phyloP scores from a whole-genome alignment of 306 rosid species.

The Heteromeles arbutifolia region DNA sequence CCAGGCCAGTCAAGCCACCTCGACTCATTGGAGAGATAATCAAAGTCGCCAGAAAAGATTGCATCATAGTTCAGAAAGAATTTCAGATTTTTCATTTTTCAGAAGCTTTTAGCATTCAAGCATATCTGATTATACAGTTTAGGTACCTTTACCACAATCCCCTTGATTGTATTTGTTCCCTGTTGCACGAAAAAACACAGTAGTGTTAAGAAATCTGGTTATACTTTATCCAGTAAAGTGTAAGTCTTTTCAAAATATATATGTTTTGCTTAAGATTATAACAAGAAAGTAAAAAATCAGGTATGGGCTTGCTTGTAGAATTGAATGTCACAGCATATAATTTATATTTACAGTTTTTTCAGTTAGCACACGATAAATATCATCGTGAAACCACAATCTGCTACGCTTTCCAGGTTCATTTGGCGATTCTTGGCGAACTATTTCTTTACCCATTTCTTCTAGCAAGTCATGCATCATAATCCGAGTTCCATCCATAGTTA shows the following conservation, averaged over 20 bases:
- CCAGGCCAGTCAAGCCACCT: constrained; percentile 29
- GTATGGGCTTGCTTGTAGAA: not conserved
- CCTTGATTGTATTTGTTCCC: not conserved
- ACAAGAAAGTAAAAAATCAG: too few species aligned
- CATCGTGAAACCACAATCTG: constrained; percentile 28
- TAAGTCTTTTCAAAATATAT: not conserved
- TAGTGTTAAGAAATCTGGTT: not conserved
- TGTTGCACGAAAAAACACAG: too few species aligned
- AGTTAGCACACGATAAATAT: constrained; percentile 2
- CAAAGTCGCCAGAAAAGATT: constrained; percentile 6
- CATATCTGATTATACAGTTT: not conserved
- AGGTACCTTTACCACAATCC: not conserved
- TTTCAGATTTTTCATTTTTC: constrained; percentile 16
- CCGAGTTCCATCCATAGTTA: not conserved
- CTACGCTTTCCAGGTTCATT: constrained; percentile 10
- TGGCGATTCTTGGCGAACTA: constrained; percentile 11
- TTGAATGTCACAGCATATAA: not conserved
- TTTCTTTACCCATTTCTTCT: constrained; percentile 31
- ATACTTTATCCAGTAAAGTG: not conserved
- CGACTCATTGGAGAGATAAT: constrained; percentile 26
- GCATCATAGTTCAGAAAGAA: constrained; percentile 16
- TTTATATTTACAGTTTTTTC: not conserved
- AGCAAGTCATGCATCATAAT: constrained; percentile 30
- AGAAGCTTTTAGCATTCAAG: constrained; percentile 20
- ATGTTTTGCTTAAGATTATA: not conserved